phyloP scores from a whole-genome alignment of 2,329 filamentous ascomycete genomes.

The Aspergillus sp. region DNA sequence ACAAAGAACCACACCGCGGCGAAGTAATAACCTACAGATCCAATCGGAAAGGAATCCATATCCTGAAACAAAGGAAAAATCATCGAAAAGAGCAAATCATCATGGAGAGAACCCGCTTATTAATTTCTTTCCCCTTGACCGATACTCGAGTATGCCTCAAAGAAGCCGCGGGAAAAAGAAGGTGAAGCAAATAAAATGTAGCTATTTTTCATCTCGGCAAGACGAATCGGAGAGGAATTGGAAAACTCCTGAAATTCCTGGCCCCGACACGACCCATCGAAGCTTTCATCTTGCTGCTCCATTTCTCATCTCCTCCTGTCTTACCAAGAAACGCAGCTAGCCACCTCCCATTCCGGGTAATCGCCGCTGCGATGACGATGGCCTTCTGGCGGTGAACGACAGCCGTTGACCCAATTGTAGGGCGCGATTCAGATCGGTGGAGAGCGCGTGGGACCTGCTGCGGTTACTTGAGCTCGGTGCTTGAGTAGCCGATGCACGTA shows the following conservation, averaged over 20 bases:
- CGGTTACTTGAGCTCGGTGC: neutral
- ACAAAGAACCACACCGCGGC: conserved; percentile 2
- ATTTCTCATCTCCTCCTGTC: neutral
- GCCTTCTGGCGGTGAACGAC: conserved; percentile 23
- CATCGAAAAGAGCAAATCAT: neutral
- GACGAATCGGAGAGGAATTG: neutral
- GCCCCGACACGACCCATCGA: neutral
- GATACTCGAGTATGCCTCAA: neutral
- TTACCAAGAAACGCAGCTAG: neutral
- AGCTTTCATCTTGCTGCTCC: neutral
- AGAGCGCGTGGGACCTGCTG: conserved; percentile 2
- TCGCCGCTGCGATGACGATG: conserved; percentile 14
- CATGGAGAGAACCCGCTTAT: neutral
- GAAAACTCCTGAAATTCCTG: neutral
- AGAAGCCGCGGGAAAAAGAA: neutral
- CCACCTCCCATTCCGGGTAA: conserved; percentile 10
- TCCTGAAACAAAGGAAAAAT: conserved; percentile 5
- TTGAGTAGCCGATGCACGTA: neutral
- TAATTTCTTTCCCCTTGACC: neutral
- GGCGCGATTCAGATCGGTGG: conserved; percentile 12
- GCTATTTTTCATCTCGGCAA: neutral
- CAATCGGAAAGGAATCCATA: conserved; percentile 7
- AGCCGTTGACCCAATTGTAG: conserved; percentile 19
- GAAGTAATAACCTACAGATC: neutral
- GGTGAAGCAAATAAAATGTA: too few species aligned